Percentiles rank a stretch among this genome's conserved stretches.
These are phyloP conservation scores for Zymoseptoria crescenta DNA, from an alignment of 2,329 filamentous ascomycete genomes.

Conservation along the genomic window DNA sequence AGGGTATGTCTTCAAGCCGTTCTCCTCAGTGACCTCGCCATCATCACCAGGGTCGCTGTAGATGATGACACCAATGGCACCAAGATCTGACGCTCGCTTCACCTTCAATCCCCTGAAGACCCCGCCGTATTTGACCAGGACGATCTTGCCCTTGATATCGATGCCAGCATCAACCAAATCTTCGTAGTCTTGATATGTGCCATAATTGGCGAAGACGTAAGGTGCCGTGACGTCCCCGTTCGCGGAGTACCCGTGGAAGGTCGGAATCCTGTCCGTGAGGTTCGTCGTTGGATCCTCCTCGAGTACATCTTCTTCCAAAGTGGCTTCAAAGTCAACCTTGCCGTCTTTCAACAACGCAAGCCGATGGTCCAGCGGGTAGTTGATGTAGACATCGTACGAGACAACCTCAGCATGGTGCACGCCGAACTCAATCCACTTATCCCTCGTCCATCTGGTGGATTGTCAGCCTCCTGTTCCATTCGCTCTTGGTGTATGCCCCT, in stretches of 20 bases:
- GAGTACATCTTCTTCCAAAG: conserved; percentile 74
- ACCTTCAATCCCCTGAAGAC: conserved; percentile 88
- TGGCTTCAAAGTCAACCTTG: conserved; percentile 44
- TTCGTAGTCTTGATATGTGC: conserved; percentile 76
- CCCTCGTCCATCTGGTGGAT: conserved; percentile 36
- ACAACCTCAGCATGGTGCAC: conserved; percentile 38
- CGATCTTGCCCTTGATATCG: conserved; percentile 74
- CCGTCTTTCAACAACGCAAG: conserved; percentile 37
- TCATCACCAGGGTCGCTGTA: conserved; percentile 90
- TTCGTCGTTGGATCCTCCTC: conserved; percentile 74
- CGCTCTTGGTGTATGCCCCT: background rate
- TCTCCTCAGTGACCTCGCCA: conserved; percentile 68
- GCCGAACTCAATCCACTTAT: conserved; percentile 44
- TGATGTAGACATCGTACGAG: conserved; percentile 45
- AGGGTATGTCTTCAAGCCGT: conserved; percentile 73
- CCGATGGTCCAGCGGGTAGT: conserved; percentile 43
- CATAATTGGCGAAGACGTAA: conserved; percentile 87
- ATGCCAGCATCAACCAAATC: conserved; percentile 70
- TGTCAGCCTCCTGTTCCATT: background rate
- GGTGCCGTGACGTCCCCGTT: conserved; percentile 82
- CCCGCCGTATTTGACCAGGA: conserved; percentile 73
- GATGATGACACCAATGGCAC: conserved; percentile 76
- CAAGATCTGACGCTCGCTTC: conserved; percentile 83
- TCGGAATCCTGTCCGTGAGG: conserved; percentile 66
- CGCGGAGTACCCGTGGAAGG: conserved; percentile 91